Percentiles rank a stretch among this genome's conserved stretches.
Evolutionary conservation across 257 asterid species (phyloP).

Genomic region (Forsythia suspensa): DNA sequence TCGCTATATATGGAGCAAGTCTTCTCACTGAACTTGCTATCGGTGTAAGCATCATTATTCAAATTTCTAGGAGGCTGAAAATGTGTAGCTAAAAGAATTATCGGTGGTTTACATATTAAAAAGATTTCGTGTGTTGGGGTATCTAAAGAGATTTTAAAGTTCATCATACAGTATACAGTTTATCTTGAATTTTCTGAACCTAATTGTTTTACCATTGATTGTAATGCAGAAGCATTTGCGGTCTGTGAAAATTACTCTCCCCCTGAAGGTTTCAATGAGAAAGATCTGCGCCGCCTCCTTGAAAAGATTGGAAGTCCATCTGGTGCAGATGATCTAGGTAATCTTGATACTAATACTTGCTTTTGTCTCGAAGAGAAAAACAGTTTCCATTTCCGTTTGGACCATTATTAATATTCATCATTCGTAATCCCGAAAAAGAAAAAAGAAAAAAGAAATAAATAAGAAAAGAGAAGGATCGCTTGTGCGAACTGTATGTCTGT

Average conservation of each 20-base stretch:
- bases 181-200: background rate
- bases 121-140: background rate
- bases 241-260: slow-evolving; percentile 95
- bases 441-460: background rate
- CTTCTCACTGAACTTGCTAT: background rate
- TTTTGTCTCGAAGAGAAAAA: background rate
- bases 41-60: background rate
- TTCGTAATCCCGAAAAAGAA: background rate
- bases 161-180: background rate
- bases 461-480: background rate
- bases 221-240: slow-evolving; percentile 84
- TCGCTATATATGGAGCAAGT: background rate
- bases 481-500: background rate
- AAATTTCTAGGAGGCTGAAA: background rate
- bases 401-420: background rate
- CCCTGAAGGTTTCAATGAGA: slow-evolving; percentile 87
- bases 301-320: slow-evolving; percentile 97
- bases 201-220: slow-evolving; percentile 1
- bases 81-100: background rate
- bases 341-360: background rate
- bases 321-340: slow-evolving; percentile 86
- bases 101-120: background rate
- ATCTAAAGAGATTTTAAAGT: background rate
- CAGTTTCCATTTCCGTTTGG: background rate
- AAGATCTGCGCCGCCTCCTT: slow-evolving; percentile 81